Evolutionary conservation across 805 yeast genomes (phyloP), one percentile per base, ranked within the genome.

Genomic region (Candida stauntonica): DNA sequence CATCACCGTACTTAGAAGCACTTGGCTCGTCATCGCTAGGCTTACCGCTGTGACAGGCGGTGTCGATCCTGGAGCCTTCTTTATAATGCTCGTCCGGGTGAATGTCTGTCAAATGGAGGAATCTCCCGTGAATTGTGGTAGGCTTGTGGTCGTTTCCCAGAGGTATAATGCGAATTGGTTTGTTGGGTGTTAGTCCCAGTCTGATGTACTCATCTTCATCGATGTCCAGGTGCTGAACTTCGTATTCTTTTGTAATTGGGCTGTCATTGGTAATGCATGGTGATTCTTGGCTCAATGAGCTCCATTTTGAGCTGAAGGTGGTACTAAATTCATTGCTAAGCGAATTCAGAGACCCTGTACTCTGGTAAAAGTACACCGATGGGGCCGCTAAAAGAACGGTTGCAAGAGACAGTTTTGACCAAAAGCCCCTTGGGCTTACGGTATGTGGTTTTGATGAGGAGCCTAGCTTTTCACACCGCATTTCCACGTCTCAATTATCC

Each of bases 61-160:
- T 54, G 4, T 65, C 73, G 3, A 72, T 61, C 6, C 69, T 58
- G 0, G 77, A 57, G 3, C 84, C 86, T 12, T 60, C 67, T 29
- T 62, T 58, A 54, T 82, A 85, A 52, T 65, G 65, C 14, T 78
- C 79, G 59, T 86, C 96, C 0, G 95, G 95, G 54, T 86, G 96
- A 44, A 87, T 67, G 56, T 86, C 96, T 1, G 95, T 86, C 19
- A 86, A 70, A 54, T 87, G 95, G n/a, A 86, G 62, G 53, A 86
- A 87, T 38, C 93, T 62, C 1, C 96, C 96, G 50, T 81, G 84
- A 3, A 47, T 16, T 4, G 31, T 38, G 17, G 27, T 41, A 4
- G 45, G 24, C 33, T 33, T 36, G 36, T 44, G 45, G 38, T 31
- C 36, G 18, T 28, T 17, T 3, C 48, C 26, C 7, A 55, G 37